Conservation (phyloP, 257 asterid genomes). For the Cruciata laevipes region DNA sequence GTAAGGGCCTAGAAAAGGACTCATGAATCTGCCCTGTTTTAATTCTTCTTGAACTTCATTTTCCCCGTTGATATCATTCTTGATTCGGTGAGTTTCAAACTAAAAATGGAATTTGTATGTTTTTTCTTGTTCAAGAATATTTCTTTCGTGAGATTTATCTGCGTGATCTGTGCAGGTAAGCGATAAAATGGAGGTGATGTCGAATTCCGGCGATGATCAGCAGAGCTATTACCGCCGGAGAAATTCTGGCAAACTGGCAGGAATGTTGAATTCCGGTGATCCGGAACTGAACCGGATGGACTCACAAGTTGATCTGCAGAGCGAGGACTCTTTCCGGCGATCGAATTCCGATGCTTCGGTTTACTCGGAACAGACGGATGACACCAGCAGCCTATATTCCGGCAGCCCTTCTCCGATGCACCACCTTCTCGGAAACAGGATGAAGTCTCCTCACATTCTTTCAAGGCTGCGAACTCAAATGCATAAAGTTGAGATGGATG, state of each 20-base stretch:
- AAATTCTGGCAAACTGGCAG: constrained; percentile 20
- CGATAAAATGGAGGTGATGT: constrained; percentile 33
- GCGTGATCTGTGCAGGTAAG: neutral
- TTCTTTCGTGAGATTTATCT: no score
- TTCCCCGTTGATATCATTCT: no score
- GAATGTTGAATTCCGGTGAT: neutral
- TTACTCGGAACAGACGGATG: constrained; percentile 57
- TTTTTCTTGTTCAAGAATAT: neutral
- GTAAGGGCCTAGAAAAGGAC: neutral
- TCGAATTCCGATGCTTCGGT: constrained; percentile 19
- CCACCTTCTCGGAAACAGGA: constrained; percentile 40
- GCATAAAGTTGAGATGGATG: constrained; percentile 29
- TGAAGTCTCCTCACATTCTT: constrained; percentile 68
- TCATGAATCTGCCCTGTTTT: neutral
- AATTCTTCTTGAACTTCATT: no score
- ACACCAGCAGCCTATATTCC: constrained; percentile 30
- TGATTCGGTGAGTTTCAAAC: no score
- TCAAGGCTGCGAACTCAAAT: constrained; percentile 65
- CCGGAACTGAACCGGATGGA: no score
- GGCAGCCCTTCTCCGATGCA: constrained; percentile 52
- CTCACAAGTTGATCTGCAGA: no score
- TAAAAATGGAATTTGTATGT: neutral
- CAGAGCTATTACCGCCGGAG: no score
- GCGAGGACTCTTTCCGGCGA: neutral
- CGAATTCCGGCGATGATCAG: constrained; percentile 11